Base-by-base conservation (phyloP, 352 stramenopile species). In the Pythium rishiriense region DNA sequence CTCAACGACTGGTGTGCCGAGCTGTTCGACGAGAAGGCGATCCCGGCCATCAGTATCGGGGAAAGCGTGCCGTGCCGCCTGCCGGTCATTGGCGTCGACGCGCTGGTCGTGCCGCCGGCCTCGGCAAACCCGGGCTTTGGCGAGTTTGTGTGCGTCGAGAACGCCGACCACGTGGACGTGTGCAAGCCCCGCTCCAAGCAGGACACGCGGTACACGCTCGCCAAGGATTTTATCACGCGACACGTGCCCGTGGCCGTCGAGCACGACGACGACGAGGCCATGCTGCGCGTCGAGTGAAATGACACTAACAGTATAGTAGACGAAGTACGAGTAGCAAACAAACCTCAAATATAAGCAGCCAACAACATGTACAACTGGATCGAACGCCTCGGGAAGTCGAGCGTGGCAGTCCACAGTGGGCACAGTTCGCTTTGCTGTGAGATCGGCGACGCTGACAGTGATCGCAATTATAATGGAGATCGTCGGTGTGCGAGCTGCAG, bases 91-190 rank as follows among this genome's bases (percentile, higher is more conserved):
- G 79, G 81, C 22, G 66, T 93, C 10, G 85, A 94, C 39, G 79
- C 85, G 6, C 66, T 94, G 7, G 81, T 94, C 6, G 85, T 94
- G 22, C 85, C 85, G 0, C 70, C 79, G 0, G 59, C 64, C 33
- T 93, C 82, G 17, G 82, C 81, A 7, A 89, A 93, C 37, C 85
- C 83, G 19, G 85, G 83, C 31, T 91, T 94, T 69, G 81, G 79
- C 4, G 73, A 83, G 46, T 90, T 90, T 41, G 69, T 89, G n/a
- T 66, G 57, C 10, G 58, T 94, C n/a, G 63, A 68, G 2, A 70
- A 89, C 25, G 69, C 80, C 4, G 86, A 85, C 17, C 85, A 94
- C 55, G 75, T 91, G 15, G 83, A 90, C 28, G 82, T 94, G 7
- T 94, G 85, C 73, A 94, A 94, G 46, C 85, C 85, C 9, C 60